These are phyloP conservation scores for Hirschfeldia incana DNA, from an alignment of 345 rosid species.

Conservation along the genomic window DNA sequence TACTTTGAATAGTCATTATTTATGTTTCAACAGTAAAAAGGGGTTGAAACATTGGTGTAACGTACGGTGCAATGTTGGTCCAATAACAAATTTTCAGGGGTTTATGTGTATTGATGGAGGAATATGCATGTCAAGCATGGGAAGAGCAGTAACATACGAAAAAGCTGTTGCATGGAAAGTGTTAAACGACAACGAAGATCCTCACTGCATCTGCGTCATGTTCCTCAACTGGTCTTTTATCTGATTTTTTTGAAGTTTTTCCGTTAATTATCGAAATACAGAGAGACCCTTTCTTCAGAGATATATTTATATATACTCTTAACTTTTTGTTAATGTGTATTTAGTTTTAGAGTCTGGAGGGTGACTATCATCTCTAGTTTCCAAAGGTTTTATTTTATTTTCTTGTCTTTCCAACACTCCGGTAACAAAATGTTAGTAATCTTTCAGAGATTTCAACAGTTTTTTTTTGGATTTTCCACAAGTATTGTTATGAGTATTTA, in stretches of 20 bases:
- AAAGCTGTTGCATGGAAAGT: slow-evolving; percentile 97
- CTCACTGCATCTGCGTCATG: slow-evolving; percentile 89
- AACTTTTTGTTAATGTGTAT: slow-evolving; percentile 31
- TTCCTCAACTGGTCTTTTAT: slow-evolving; percentile 95
- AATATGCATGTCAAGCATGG: slow-evolving; percentile 94
- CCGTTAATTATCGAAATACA: slow-evolving; percentile 22
- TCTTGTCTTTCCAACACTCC: neutral
- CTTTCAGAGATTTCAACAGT: neutral
- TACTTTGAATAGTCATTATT: slow-evolving; percentile 21
- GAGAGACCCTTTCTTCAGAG: slow-evolving; percentile 18
- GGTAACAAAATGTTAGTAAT: neutral
- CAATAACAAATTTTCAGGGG: slow-evolving; percentile 51
- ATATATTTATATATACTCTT: slow-evolving; percentile 26
- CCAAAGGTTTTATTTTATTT: slow-evolving; percentile 4
- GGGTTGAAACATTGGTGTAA: neutral
- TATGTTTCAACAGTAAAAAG: neutral
- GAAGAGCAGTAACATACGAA: slow-evolving; percentile 85
- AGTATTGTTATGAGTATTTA: neutral
- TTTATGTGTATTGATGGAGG: slow-evolving; percentile 78
- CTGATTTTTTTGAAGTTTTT: slow-evolving; percentile 35
- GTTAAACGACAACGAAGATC: slow-evolving; percentile 76
- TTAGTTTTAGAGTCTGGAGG: slow-evolving; percentile 8
- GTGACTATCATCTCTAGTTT: slow-evolving; percentile 26
- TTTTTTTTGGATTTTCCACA: neutral
- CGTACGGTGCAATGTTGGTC: neutral